These are phyloP conservation scores for Globisporangium nodosum DNA, from an alignment of 352 stramenopile genomes.

Conservation along the genomic window DNA sequence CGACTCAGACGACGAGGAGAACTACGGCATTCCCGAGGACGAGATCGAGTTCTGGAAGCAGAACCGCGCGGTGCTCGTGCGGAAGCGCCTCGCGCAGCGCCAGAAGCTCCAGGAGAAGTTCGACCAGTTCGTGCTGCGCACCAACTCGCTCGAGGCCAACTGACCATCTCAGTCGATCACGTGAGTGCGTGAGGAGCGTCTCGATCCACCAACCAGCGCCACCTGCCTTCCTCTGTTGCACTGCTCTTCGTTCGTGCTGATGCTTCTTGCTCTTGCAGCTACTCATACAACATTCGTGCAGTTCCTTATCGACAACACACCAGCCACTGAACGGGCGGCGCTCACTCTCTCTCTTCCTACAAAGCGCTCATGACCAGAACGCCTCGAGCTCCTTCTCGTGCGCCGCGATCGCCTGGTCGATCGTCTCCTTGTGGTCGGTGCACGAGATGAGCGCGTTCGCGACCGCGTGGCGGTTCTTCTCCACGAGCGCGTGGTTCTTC, in stretches of 20 bases:
- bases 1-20: constrained; percentile 73
- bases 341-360: neutral
- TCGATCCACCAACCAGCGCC: neutral
- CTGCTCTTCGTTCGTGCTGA: neutral
- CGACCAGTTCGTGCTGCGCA: constrained; percentile 75
- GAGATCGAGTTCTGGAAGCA: constrained; percentile 86
- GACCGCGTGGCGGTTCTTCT: constrained; percentile 59
- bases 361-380: constrained; percentile 35
- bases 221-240: neutral
- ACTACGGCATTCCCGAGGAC: constrained; percentile 76
- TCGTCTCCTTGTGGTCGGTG: constrained; percentile 58
- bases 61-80: constrained; percentile 67
- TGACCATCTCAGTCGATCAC: neutral
- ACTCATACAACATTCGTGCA: neutral
- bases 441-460: constrained; percentile 58
- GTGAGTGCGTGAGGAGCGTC: neutral
- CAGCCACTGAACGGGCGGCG: neutral
- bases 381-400: constrained; percentile 47
- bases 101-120: constrained; percentile 85
- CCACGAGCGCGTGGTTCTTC: constrained; percentile 37
- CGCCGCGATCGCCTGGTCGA: constrained; percentile 54
- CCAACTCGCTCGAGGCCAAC: constrained; percentile 34
- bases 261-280: neutral
- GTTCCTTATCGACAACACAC: neutral
- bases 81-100: constrained; percentile 70